These are phyloP conservation scores for Rhizophagus prolifer DNA, from an alignment of 192 early-diverging fungal species.

Conservation along the genomic window DNA sequence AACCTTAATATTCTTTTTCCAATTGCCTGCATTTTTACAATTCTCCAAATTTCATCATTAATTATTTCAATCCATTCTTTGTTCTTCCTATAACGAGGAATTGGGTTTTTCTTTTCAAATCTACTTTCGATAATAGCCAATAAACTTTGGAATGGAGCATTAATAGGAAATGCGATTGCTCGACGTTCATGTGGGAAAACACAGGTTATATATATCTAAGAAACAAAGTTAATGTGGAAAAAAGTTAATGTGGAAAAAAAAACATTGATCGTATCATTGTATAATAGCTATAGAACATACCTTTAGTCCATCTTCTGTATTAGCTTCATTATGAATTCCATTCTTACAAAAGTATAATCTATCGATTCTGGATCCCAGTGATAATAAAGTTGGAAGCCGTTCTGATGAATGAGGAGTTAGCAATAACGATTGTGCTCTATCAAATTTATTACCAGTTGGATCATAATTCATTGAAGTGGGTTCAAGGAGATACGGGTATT, in stretches of 20 bases:
- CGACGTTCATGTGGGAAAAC: not conserved
- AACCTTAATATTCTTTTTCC: not conserved
- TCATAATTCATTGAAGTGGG: not conserved
- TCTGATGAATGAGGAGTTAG: not conserved
- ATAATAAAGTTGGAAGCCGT: not conserved
- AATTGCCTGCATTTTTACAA: not conserved
- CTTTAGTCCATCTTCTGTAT: not conserved
- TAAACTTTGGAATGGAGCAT: not conserved
- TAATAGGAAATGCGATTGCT: not conserved
- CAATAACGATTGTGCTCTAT: not conserved
- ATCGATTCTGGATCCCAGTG: not conserved
- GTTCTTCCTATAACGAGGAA: not conserved
- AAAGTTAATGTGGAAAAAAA: not conserved
- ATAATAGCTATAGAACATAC: not conserved
- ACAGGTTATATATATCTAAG: not conserved
- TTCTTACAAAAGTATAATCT: not conserved
- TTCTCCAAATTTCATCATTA: not conserved
- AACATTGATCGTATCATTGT: not conserved
- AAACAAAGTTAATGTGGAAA: not conserved
- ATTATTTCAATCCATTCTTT: not conserved
- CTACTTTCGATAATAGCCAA: not conserved
- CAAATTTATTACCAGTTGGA: constrained; percentile 3
- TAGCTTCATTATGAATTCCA: not conserved
- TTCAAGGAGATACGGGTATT: not conserved
- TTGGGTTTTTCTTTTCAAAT: not conserved